A percentile compares a stretch with the other conserved stretches of the same genome.
Conservation (phyloP, 2,329 filamentous ascomycete genomes). For the Calonectria henricotiae region DNA sequence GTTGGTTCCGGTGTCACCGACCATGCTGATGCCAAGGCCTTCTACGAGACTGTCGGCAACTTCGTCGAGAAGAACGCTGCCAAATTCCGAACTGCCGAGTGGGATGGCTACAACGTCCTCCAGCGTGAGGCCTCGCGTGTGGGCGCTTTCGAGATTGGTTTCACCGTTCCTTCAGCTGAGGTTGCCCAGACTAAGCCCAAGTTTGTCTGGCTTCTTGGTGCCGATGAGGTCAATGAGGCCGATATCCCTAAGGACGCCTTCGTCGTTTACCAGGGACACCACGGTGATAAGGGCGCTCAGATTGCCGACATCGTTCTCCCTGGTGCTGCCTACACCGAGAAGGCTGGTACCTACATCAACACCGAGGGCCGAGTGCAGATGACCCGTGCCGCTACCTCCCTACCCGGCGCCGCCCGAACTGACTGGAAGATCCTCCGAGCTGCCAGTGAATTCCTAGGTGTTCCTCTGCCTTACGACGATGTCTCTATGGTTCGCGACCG, state of each 20-base stretch:
- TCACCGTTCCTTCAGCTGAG: slow-evolving; percentile 85
- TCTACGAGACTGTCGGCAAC: slow-evolving; percentile 90
- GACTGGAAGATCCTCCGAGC: slow-evolving; percentile 99
- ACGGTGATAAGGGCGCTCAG: slow-evolving; percentile 94
- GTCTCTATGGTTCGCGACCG: slow-evolving; percentile 90
- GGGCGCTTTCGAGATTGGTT: slow-evolving; percentile 96
- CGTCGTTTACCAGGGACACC: slow-evolving; percentile 97
- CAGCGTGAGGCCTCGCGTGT: slow-evolving; percentile 93
- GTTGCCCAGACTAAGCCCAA: slow-evolving; percentile 91
- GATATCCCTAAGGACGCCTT: slow-evolving; percentile 97
- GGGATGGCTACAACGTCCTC: slow-evolving; percentile 98
- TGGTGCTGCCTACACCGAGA: slow-evolving; percentile 96
- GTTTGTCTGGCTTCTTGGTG: slow-evolving; percentile 96
- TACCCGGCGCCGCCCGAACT: slow-evolving; percentile 91
- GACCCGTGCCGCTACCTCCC: slow-evolving; percentile 88
- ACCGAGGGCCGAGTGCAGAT: slow-evolving; percentile 97
- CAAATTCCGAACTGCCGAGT: slow-evolving; percentile 90
- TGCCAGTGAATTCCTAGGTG: slow-evolving; percentile 90
- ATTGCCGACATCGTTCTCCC: slow-evolving; percentile 95
- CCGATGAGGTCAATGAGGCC: slow-evolving; percentile 88
- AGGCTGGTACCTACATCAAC: slow-evolving; percentile 96
- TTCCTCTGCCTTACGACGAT: slow-evolving; percentile 92
- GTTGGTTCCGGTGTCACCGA: slow-evolving; percentile 94
- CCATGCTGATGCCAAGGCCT: slow-evolving; percentile 90
- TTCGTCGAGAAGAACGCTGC: slow-evolving; percentile 95